phyloP scores from a whole-genome alignment of 306 rosid genomes.

The Styphnolobium japonicum region DNA sequence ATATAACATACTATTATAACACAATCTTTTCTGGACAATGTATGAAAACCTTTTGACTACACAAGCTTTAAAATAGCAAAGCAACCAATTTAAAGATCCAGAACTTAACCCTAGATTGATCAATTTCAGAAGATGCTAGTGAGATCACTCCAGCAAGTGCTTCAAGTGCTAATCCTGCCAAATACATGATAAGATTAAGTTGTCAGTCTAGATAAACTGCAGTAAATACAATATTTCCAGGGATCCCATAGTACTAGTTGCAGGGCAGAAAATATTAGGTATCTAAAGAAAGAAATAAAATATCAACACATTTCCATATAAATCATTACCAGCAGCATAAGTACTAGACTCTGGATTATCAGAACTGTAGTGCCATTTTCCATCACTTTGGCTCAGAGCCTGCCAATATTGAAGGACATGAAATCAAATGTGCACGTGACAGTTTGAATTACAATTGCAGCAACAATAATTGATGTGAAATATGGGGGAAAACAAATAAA shows the following conservation, averaged over 20 bases:
- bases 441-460: not conserved
- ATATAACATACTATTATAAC: too few species aligned
- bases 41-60: not conserved
- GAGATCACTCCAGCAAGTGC: constrained; percentile 87
- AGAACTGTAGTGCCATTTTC: constrained; percentile 96
- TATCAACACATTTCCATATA: constrained; percentile 6
- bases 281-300: not conserved
- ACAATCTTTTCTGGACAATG: constrained; percentile 10
- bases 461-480: not conserved
- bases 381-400: constrained; percentile 99
- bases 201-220: constrained; percentile 16
- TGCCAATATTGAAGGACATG: constrained; percentile 37
- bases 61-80: not conserved
- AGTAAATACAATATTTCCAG: not conserved
- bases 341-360: constrained; percentile 92
- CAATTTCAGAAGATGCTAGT: constrained; percentile 83
- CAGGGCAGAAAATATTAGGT: not conserved
- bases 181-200: constrained; percentile 2
- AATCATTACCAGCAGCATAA: constrained; percentile 87
- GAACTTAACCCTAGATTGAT: constrained; percentile 63
- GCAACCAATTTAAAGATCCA: constrained; percentile 16
- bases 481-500: not conserved
- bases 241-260: not conserved
- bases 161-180: constrained; percentile 89
- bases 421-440: constrained; percentile 21